phyloP scores from a whole-genome alignment of 2,329 filamentous ascomycete species.

The Fusarium oligoseptatum region DNA sequence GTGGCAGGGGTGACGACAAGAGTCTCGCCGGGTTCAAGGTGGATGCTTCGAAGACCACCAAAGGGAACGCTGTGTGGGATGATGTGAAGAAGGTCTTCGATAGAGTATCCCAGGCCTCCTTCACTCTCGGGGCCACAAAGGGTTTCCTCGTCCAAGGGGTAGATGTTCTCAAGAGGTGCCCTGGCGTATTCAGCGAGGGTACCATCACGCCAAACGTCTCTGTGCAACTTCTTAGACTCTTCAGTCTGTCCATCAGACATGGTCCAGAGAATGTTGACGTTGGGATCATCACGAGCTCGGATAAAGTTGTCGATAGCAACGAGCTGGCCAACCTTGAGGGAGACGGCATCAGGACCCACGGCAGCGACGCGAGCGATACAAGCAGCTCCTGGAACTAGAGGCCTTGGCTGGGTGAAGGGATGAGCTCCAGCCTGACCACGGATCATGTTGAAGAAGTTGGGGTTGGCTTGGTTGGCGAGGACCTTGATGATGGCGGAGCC shows the following conservation, averaged over 20 bases:
- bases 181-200: conserved; percentile 48
- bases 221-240: conserved; percentile 44
- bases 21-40: conserved; percentile 61
- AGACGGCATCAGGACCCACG: conserved; percentile 50
- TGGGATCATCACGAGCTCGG: conserved; percentile 49
- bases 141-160: conserved; percentile 48
- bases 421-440: conserved; percentile 18
- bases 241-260: conserved; percentile 47
- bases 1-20: conserved; percentile 65
- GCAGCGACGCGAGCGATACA: conserved; percentile 54
- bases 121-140: conserved; percentile 39
- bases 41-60: conserved; percentile 59
- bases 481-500: conserved; percentile 41
- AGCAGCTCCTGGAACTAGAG: conserved; percentile 50
- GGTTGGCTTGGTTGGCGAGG: conserved; percentile 45
- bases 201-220: conserved; percentile 49
- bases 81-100: conserved; percentile 56
- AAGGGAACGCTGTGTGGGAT: conserved; percentile 54
- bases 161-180: conserved; percentile 52
- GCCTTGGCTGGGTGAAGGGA: conserved; percentile 43
- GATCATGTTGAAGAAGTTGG: conserved; percentile 42
- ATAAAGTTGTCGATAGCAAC: conserved; percentile 51
- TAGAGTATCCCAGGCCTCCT: conserved; percentile 53
- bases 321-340: conserved; percentile 51
- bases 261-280: conserved; percentile 48